Base-by-base conservation (phyloP, 306 rosid species). In the Cucumis melo region DNA sequence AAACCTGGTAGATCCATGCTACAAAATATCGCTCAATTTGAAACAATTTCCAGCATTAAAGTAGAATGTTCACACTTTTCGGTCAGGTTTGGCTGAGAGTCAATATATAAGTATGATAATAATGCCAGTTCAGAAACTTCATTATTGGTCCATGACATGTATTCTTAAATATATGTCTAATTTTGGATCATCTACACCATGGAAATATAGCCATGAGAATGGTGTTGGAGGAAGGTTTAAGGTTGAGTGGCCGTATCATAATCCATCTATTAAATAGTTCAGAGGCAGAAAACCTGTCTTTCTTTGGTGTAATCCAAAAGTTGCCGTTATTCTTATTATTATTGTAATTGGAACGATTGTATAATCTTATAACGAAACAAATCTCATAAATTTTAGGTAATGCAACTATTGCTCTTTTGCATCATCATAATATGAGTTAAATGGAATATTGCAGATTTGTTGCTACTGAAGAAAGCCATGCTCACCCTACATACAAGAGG, bases 401-500 rank as follows among this genome's bases (percentile, higher is more conserved):
- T 67, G 21, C 20, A 19, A 41, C 20, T 12, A 21, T 38, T 12
- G 29, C 20, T 41, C 12, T 41, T 42, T 20, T 42, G 32, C 50
- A 67, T 51, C 3, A 0, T 44, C 50, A 44, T 44, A 44, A 5
- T 44, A 44, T 44, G 50, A 44, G 50, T 44, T 64, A 32, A 80
- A 14, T 29, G 68, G 42, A 23, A 57, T 71, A 21, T 81, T 86
- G 67, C 83, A 93, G 98, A 84, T 93, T 93, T 79, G 60, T 91
- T n/a, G 98, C 97, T 51, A 89, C 97, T 5, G 76, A 80, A 66
- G 98, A 93, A 86, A 91, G 98, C 88, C 3, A 81, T 81, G 98
- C 97, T 65, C 93, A 93, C 79, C 92, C 96, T 8, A 41, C 82
- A 36, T 93, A 87, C 89, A 93, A 93, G 86, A 87, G 85, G 81